Percentiles rank a stretch among this genome's conserved stretches.
phyloP scores from a whole-genome alignment of 345 rosid genomes.

The Gynandropsis gynandra region DNA sequence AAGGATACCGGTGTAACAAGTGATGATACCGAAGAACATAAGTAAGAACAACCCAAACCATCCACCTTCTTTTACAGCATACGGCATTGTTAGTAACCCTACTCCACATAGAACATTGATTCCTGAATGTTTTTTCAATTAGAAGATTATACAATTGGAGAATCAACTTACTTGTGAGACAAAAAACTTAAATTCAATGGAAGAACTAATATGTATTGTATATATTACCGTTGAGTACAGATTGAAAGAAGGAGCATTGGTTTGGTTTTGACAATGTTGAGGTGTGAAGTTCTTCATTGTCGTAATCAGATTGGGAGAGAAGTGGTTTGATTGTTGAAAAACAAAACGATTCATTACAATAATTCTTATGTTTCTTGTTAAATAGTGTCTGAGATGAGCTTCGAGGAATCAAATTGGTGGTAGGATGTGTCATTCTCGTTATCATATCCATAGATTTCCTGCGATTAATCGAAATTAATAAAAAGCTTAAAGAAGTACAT shows the following conservation, averaged over 20 bases:
- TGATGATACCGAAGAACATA: slow-evolving; percentile 40
- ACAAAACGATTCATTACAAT: slow-evolving; percentile 25
- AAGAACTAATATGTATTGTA: not conserved
- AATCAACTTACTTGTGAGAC: no score
- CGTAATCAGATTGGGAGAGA: slow-evolving; percentile 25
- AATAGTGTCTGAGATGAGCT: slow-evolving; percentile 29
- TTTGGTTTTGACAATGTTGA: slow-evolving; percentile 24
- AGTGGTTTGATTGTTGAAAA: slow-evolving; percentile 38
- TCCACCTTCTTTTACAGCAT: slow-evolving; percentile 74
- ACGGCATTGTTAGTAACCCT: slow-evolving; percentile 66
- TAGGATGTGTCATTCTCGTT: slow-evolving; percentile 39
- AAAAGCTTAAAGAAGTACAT: slow-evolving; percentile 31
- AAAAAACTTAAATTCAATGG: not conserved
- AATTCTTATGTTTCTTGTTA: slow-evolving; percentile 25
- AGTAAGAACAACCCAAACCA: slow-evolving; percentile 59
- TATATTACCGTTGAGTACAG: slow-evolving; percentile 53
- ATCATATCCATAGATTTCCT: slow-evolving; percentile 57
- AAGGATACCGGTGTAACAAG: slow-evolving; percentile 62
- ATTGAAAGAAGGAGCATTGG: slow-evolving; percentile 47
- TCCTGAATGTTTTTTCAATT: no score
- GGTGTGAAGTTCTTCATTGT: slow-evolving; percentile 27
- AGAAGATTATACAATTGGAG: no score
- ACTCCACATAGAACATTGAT: slow-evolving; percentile 68
- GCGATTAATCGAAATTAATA: slow-evolving; percentile 21
- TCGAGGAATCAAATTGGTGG: slow-evolving; percentile 32